phyloP scores from a whole-genome alignment of 1,284 basidiomycete species.

The Pseudozyma thailandica region DNA sequence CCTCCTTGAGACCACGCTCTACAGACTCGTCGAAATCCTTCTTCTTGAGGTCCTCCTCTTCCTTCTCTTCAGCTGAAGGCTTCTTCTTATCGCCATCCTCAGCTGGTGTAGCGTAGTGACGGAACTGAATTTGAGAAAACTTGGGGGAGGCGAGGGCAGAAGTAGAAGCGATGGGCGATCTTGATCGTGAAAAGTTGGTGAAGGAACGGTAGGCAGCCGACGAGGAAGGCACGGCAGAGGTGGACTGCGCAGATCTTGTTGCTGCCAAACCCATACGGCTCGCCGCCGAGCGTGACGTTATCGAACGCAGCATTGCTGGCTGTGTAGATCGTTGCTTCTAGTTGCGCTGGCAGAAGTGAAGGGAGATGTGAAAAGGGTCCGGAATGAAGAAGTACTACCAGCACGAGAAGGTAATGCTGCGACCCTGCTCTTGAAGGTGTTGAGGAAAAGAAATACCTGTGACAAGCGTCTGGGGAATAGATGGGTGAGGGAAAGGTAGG shows the following conservation, averaged over 20 bases:
- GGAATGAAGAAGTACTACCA: no score
- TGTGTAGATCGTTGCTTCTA: not conserved
- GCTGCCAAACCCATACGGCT: constrained; percentile 21
- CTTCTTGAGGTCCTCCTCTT: constrained; percentile 43
- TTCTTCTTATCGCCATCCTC: constrained; percentile 46
- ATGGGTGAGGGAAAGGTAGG: constrained; percentile 1
- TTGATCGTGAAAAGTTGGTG: constrained; percentile 25
- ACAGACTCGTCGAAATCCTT: constrained; percentile 55
- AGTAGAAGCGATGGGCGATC: constrained; percentile 22
- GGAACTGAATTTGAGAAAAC: constrained; percentile 14
- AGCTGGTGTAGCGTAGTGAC: constrained; percentile 45
- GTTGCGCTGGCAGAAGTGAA: no score
- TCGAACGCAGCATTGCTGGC: constrained; percentile 41
- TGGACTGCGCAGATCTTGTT: constrained; percentile 15
- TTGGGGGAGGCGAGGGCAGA: constrained; percentile 2
- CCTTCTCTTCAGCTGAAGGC: constrained; percentile 13
- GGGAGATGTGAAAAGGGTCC: no score
- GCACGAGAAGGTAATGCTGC: no score
- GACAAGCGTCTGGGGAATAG: no score
- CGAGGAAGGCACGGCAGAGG: constrained; percentile 6
- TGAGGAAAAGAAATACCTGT: not conserved
- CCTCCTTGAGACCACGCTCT: constrained; percentile 57
- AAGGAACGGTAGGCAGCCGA: constrained; percentile 21
- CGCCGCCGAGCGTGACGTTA: constrained; percentile 37
- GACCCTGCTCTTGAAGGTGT: not conserved